Evolutionary conservation across 805 yeast genomes (phyloP), one percentile per base, ranked within the genome.

Genomic region (Kazachstania bromeliacearum): DNA sequence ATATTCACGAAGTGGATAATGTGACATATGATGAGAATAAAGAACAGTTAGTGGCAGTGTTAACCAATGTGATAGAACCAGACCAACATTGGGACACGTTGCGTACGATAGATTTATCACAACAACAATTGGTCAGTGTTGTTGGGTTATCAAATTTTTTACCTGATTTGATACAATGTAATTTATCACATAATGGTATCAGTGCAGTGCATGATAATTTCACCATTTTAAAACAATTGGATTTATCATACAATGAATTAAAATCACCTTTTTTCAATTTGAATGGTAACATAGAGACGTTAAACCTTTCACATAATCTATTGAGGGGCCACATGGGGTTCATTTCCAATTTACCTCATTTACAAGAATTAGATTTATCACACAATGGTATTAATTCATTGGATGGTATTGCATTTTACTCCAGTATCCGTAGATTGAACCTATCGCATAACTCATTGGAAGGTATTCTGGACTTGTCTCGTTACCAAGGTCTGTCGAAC

Each of bases 361-460:
- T 53, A 14, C 38, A 43, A 19, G 30, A 43, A 4, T 38, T 54
- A 5, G 34, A 55, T 28, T 38, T 56, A 7, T 50, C 59, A 2
- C 33, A 43, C 23, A 53, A 53, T 35, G 24, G 35, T 10, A 45
- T 56, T 7, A 32, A 38, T 4, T 44, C 51, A 1, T 22, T 56
- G 9, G 42, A 41, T 21, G 52, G 49, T 7, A 35, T 50, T 14
- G 47, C 50, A 1, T 18, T 32, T 5, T 44, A 51, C 13, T 34
- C 39, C 15, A 31, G 50, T 9, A 41, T 47, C 12, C 38, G 42
- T 16, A 19, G 3, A 3, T 33, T 56, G 23, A 35, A 50, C 29
- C 37, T 55, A 5, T 34, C 49, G 1, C 27, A 47, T 29, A 56
- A 56, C 43, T 35, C 38, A 4, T 36, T 56, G 18, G 31, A 28